These are phyloP conservation scores for Emiliania huxleyi DNA, from an alignment of 78 protist genomes.

Conservation along the genomic window DNA sequence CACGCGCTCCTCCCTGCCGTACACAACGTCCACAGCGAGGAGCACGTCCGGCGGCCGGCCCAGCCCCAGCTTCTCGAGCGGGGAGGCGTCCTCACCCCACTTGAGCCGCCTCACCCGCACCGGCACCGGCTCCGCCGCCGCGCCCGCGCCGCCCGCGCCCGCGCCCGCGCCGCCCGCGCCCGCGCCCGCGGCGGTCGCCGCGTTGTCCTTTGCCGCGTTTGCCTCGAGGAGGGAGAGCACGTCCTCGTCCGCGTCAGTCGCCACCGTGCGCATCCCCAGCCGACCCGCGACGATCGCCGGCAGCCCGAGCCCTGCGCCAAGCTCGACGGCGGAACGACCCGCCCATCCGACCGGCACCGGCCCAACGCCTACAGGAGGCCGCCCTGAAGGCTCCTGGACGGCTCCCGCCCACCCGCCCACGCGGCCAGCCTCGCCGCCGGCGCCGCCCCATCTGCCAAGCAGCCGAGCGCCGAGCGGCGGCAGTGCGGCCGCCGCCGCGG, in stretches of 20 bases:
- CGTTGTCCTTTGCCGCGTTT: neutral
- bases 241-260: neutral
- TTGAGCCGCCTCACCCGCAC: too few species aligned
- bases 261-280: neutral
- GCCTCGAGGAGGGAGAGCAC: neutral
- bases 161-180: too few species aligned
- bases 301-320: conserved; percentile 15
- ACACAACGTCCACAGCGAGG: neutral
- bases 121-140: too few species aligned
- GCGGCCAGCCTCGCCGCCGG: too few species aligned
- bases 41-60: neutral
- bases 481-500: neutral
- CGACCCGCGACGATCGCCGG: neutral
- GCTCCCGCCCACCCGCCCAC: too few species aligned
- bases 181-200: neutral
- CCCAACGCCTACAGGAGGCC: neutral
- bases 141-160: too few species aligned
- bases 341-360: neutral
- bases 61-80: neutral
- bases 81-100: neutral
- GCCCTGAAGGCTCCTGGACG: neutral
- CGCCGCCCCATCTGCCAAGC: neutral
- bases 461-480: neutral
- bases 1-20: neutral
- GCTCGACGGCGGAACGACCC: neutral